Base-by-base conservation (phyloP, 1,284 basidiomycete species). In the Leccinum fuscescens region DNA sequence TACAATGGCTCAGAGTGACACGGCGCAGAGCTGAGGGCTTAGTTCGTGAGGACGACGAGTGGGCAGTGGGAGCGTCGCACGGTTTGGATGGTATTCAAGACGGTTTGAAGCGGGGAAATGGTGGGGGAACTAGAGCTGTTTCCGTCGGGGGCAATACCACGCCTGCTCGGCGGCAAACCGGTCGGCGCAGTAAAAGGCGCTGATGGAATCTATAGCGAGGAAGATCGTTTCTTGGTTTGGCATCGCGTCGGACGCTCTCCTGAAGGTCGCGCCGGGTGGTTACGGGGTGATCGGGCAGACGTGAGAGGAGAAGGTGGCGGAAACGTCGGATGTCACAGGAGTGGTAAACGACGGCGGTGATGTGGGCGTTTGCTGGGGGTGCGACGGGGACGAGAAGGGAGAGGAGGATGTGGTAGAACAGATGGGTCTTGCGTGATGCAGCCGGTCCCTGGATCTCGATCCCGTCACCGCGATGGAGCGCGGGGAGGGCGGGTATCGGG, bases 111-210 rank as follows among this genome's bases (percentile, higher is more conserved):
- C 57, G 64, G 67, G 55, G 57, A 65, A 46, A 54, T 65, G 55
- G 62, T 62, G 58, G 56, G 42, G 58, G 49, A 57, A 56, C 49
- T 51, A 6, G 44, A 14, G 57, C 55, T 63, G 62, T 39, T 57
- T 48, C 64, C 70, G 52, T 58, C 60, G 37, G 58, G 55, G 12
- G 58, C 57, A 56, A 61, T 63, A 20, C 67, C 65, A 50, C 77
- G 80, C 56, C 63, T 86, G 84, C 69, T 92, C 90, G 33, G 76
- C 71, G 44, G 78, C 76, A 69, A 85, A 86, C 42, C 88, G 84
- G 70, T 94, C 90, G 7, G 79, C 65, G 90, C 91, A 93, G 74
- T 89, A 85, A 70, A 89, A 92, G 0, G 89, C 72, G 70, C 87
- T 89, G 59, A 92, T 75, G 6, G 89, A 89, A 73, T 94, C 92